A percentile compares a stretch with the other conserved stretches of the same genome.
These are phyloP conservation scores for Kernera saxatilis DNA, from an alignment of 345 rosid genomes.

Conservation along the genomic window DNA sequence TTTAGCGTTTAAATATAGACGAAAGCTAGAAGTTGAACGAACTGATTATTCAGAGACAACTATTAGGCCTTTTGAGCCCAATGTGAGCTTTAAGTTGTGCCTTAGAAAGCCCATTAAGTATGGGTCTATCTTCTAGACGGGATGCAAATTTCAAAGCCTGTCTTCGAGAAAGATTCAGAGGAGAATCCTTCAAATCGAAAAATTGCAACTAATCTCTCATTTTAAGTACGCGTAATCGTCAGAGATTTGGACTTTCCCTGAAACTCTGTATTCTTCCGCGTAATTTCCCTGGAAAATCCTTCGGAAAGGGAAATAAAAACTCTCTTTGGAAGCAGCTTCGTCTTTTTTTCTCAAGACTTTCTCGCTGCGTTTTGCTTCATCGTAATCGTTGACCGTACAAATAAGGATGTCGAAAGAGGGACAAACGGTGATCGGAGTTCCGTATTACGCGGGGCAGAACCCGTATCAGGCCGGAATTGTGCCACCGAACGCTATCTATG, in stretches of 20 bases:
- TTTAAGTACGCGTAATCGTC: too few relatives aligned
- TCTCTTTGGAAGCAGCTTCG: neutral
- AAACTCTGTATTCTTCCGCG: neutral
- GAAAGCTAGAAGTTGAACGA: too few relatives aligned
- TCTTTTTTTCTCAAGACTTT: neutral
- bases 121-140: neutral
- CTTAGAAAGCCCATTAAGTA: neutral
- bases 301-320: neutral
- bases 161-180: neutral
- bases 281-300: neutral
- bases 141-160: neutral
- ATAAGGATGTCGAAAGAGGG: slow-evolving; percentile 43
- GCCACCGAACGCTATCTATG: slow-evolving; percentile 69
- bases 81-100: neutral
- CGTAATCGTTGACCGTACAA: slow-evolving; percentile 6
- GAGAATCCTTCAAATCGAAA: neutral
- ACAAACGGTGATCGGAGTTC: slow-evolving; percentile 64
- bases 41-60: neutral
- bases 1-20: too few relatives aligned
- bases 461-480: slow-evolving; percentile 66
- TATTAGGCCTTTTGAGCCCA: slow-evolving; percentile 1
- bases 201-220: neutral
- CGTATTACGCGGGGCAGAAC: slow-evolving; percentile 55
- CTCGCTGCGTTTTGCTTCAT: neutral
- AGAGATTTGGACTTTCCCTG: neutral